Evolutionary conservation across 1,284 basidiomycete species (phyloP).

Genomic region (Earliella scabrosa): DNA sequence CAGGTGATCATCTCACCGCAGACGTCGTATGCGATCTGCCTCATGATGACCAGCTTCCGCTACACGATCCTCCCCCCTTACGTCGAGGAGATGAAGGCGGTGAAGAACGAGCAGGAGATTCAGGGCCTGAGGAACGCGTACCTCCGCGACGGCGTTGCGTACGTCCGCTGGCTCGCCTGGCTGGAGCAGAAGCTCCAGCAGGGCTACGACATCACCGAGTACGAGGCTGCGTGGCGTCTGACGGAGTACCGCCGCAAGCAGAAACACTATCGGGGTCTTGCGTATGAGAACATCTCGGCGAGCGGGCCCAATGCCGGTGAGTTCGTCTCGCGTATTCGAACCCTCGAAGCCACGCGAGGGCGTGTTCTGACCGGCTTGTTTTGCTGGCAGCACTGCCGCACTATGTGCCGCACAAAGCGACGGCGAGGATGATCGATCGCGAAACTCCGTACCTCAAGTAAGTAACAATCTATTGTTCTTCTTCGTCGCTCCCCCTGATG

Average conservation of each 20-base stretch:
- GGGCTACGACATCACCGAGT: constrained; percentile 88
- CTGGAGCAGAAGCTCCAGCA: constrained; percentile 81
- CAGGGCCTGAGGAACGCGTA: constrained; percentile 87
- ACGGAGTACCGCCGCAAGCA: constrained; percentile 79
- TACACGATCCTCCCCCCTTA: constrained; percentile 70
- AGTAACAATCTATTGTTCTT: constrained; percentile 38
- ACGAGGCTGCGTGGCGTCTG: constrained; percentile 86
- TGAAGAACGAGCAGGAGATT: constrained; percentile 90
- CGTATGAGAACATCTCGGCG: constrained; percentile 94
- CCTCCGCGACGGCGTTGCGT: constrained; percentile 90
- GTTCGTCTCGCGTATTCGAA: constrained; percentile 17
- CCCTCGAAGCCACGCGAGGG: not conserved
- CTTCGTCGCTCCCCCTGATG: no score
- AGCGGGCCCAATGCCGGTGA: constrained; percentile 83
- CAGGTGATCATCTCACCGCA: constrained; percentile 70
- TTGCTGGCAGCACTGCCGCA: constrained; percentile 87
- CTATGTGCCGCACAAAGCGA: constrained; percentile 81
- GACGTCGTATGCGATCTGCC: constrained; percentile 78
- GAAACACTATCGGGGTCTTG: constrained; percentile 85
- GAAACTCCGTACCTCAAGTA: constrained; percentile 90
- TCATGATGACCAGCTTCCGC: constrained; percentile 79
- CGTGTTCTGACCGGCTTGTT: not conserved
- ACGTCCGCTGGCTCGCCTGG: constrained; percentile 82
- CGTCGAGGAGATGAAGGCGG: constrained; percentile 81
- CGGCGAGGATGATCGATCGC: constrained; percentile 74